Base-by-base conservation (phyloP, 352 stramenopile species). In the Globisporangium nagaii region DNA sequence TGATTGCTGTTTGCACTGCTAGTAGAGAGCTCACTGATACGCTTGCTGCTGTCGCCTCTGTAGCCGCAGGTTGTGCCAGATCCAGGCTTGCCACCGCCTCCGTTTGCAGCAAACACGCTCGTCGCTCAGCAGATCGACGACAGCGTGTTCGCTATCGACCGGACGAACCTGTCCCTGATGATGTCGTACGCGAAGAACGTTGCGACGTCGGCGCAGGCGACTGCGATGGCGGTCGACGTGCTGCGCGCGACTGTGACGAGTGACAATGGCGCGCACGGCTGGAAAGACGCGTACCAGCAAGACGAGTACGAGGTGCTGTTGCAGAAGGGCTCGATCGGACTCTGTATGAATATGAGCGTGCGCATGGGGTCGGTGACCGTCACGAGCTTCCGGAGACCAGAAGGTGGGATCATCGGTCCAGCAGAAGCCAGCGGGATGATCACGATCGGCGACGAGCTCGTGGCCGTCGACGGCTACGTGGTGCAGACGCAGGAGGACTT, bases 271-370 rank as follows among this genome's bases (percentile, higher is more conserved):
- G 77, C 77, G 7, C 71, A 89, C 39, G 82, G 77, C 5, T 93
- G 83, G 83, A 82, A 71, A 32, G 71, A 79, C 39, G 65, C 76
- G 11, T 90, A 81, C 48, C 72, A 81, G 39, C 51, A 61, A 17
- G 65, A 93, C 37, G 83, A 95, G 66, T 95, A 90, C 50, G 85
- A 95, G 60, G 83, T 95, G 31, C 45, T 91, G 59, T 71, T 95
- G 52, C 80, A 93, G 64, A 95, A 95, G 57, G 85, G 85, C 47
- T 88, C 75, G 11, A 88, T 92, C 40, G 85, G 85, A 2, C 67
- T 95, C 28, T 95, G 85, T 59, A 95, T 95, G 85, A 95, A 95
- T 63, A 95, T 95, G 85, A 93, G 83, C 54, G 80, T 95, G 53
- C 78, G 84, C 12, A 63, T 81, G 53, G 82, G 83, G 10, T 89